These are phyloP conservation scores for Hypoxylon sp. DNA, from an alignment of 2,329 filamentous ascomycete genomes.

Conservation along the genomic window DNA sequence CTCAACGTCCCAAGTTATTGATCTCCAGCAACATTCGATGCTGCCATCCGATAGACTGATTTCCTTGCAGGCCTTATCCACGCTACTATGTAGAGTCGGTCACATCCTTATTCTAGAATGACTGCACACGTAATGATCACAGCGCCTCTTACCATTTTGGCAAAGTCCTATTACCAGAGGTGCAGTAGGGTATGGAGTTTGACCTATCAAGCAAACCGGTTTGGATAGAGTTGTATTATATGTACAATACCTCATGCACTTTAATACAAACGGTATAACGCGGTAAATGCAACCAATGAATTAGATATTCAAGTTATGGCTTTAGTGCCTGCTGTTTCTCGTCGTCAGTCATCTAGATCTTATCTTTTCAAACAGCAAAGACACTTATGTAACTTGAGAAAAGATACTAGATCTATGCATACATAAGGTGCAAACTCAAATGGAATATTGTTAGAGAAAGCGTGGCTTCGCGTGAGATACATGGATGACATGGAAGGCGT, in stretches of 20 bases:
- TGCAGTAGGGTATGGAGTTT: conserved; percentile 16
- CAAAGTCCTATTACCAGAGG: conserved; percentile 15
- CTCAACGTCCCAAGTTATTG: conserved; percentile 38
- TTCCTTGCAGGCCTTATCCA: conserved; percentile 23
- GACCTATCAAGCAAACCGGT: conserved; percentile 21
- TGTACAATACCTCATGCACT: neutral
- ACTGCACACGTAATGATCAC: conserved; percentile 35
- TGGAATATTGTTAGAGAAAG: conserved; percentile 8
- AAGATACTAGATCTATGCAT: neutral
- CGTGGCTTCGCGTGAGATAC: neutral
- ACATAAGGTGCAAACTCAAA: neutral
- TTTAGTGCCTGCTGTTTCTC: neutral
- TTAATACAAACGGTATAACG: neutral
- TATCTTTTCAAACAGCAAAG: neutral
- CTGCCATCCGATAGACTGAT: conserved; percentile 32
- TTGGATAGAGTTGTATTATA: conserved; percentile 1
- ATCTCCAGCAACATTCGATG: conserved; percentile 35
- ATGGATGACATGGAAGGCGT: conserved; percentile 10
- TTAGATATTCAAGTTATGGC: neutral
- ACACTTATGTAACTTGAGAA: neutral
- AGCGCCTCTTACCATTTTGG: conserved; percentile 33
- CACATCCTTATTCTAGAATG: conserved; percentile 43
- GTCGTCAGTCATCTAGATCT: neutral
- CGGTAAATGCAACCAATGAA: neutral
- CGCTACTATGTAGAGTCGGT: conserved; percentile 21